Percentiles rank a stretch among this genome's conserved stretches.
phyloP scores from a whole-genome alignment of 1,284 basidiomycete genomes.

The Schizophyllum commune region DNA sequence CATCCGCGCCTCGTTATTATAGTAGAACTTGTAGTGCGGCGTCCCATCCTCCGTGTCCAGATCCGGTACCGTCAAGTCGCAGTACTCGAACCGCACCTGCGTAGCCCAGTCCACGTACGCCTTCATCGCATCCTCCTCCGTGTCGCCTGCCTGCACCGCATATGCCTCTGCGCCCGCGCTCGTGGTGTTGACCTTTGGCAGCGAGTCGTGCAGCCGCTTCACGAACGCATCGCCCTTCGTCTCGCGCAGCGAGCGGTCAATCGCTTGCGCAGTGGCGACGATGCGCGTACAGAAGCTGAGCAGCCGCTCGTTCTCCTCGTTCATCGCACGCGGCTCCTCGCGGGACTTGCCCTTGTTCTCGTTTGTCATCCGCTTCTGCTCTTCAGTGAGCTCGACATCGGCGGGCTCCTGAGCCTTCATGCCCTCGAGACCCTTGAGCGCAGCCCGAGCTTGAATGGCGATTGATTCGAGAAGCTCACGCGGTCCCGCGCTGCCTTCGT shows the following conservation, averaged over 20 bases:
- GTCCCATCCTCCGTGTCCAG: slow-evolving; percentile 26
- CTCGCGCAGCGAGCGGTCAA: slow-evolving; percentile 77
- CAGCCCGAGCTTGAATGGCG: slow-evolving; percentile 83
- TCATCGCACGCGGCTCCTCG: slow-evolving; percentile 31
- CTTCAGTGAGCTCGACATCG: slow-evolving; percentile 69
- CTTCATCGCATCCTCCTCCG: slow-evolving; percentile 60
- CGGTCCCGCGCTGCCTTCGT: slow-evolving; percentile 84
- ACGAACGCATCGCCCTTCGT: slow-evolving; percentile 83
- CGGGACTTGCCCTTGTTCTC: slow-evolving; percentile 59
- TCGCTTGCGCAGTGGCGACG: slow-evolving; percentile 67
- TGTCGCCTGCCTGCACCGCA: slow-evolving; percentile 42
- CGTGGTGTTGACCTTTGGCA: slow-evolving; percentile 62
- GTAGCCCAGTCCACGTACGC: slow-evolving; percentile 80
- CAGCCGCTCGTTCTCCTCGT: slow-evolving; percentile 66
- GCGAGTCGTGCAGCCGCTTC: slow-evolving; percentile 60
- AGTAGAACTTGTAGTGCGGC: slow-evolving; percentile 74
- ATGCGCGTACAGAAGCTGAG: slow-evolving; percentile 73
- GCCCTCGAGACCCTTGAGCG: slow-evolving; percentile 75
- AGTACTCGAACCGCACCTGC: slow-evolving; percentile 78
- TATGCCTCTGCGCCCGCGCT: slow-evolving; percentile 29
- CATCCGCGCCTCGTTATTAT: slow-evolving; percentile 72
- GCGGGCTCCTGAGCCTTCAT: slow-evolving; percentile 40
- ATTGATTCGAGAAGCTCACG: slow-evolving; percentile 85
- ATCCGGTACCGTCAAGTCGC: slow-evolving; percentile 59
- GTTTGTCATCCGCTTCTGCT: slow-evolving; percentile 72